Evolutionary conservation across 306 rosid genomes (phyloP), one percentile per base, ranked within the genome.

Genomic region (Sphenostylis stenocarpa): DNA sequence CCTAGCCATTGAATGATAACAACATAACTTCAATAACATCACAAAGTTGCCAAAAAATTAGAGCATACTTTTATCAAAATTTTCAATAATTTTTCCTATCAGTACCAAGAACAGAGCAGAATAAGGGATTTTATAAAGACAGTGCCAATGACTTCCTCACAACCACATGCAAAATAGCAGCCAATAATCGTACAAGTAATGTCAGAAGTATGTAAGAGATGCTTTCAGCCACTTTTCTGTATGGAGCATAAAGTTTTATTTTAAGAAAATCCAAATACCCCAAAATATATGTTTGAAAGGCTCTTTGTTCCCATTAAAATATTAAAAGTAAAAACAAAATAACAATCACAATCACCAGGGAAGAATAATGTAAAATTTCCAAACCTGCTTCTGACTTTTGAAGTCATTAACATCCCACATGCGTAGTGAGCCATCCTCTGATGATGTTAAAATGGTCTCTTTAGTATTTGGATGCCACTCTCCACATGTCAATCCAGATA

Each of bases 381-480:
- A 51, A 74, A 91, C 98, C 95, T 95, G 97, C 78, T 92, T 92
- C 91, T 95, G 98, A 82, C 88, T 88, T 76, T 89, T 95, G 89
- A 92, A 95, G 86, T 95, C 92, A 83, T 89, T 95, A 33, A 92
- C 97, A 87, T 95, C 97, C 98, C 96, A 95, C 78, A 95, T 85
- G 11, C 98, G 97, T 51, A 95, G 76, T 0, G 98, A 95, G 36
- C 98, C 97, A 83, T 95, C 98, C 86, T 90, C 98, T 3, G 98
- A 95, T 2, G 97, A 95, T 56, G 98, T 92, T 78, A 95, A 85
- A 77, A 92, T 87, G 23, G 95, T 90, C 72, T 95, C 98, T 76
- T 92, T 95, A 44, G 78, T 68, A 77, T 82, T 90, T 47, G 97
- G 97, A 78, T 95, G 93, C 98, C 97, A 95, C 83, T 92, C 91